Evolutionary conservation across 2,329 filamentous ascomycete genomes (phyloP).

Genomic region (Hymenotorrendiella dingleyae): DNA sequence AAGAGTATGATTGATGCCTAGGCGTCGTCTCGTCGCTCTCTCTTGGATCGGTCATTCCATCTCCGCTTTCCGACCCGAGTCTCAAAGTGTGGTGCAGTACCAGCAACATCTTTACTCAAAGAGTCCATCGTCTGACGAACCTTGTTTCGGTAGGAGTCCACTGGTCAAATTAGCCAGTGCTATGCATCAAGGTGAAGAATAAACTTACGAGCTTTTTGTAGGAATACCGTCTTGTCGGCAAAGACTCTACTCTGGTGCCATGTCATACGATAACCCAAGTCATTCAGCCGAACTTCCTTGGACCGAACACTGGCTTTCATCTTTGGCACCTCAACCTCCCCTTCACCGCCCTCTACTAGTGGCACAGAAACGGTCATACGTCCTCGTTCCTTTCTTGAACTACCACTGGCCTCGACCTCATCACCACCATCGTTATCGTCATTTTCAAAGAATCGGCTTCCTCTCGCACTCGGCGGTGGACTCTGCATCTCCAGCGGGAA

Average conservation of each 20-base stretch:
- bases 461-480: slow-evolving; percentile 69
- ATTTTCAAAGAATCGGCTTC: slow-evolving; percentile 68
- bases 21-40: slow-evolving; percentile 22
- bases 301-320: slow-evolving; percentile 63
- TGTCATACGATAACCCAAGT: slow-evolving; percentile 89
- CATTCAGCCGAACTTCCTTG: slow-evolving; percentile 87
- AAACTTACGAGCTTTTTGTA: slow-evolving; percentile 86
- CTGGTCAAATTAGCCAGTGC: slow-evolving; percentile 38
- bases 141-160: slow-evolving; percentile 93
- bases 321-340: slow-evolving; percentile 68
- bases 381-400: slow-evolving; percentile 20
- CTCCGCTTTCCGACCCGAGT: slow-evolving; percentile 78
- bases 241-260: slow-evolving; percentile 95
- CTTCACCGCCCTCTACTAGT: slow-evolving; percentile 63
- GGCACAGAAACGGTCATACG: slow-evolving; percentile 56
- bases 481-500: slow-evolving; percentile 92
- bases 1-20: too few species aligned
- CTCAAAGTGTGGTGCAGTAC: slow-evolving; percentile 79
- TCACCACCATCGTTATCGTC: slow-evolving; percentile 55
- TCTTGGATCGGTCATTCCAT: slow-evolving; percentile 56
- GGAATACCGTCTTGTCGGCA: slow-evolving; percentile 75
- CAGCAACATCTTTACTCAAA: slow-evolving; percentile 67
- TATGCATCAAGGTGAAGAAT: not conserved
- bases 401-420: slow-evolving; percentile 31
- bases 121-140: slow-evolving; percentile 76